A percentile compares a stretch with the other conserved stretches of the same genome.
Conservation (phyloP, 805 yeast genomes). For the Candida vaughaniae region DNA sequence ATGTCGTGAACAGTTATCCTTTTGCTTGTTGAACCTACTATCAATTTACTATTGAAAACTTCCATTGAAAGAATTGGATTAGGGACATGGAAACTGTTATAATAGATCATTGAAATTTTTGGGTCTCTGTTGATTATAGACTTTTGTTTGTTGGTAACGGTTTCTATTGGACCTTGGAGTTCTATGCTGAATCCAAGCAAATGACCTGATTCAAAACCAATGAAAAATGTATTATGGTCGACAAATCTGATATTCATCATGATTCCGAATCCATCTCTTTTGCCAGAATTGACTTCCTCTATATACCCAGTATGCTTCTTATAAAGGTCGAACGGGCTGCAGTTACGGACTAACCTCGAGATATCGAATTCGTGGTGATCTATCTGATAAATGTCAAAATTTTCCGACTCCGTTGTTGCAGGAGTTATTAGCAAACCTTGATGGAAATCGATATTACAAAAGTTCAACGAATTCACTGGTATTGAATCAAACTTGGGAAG, state of each 20-base stretch:
- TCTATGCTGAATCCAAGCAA: conserved; percentile 27
- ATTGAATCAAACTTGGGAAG: conserved; percentile 33
- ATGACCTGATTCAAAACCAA: conserved; percentile 80
- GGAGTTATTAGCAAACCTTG: conserved; percentile 51
- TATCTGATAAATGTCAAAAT: conserved; percentile 59
- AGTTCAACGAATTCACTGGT: conserved; percentile 74
- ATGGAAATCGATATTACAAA: conserved; percentile 56
- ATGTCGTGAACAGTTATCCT: conserved; percentile 20
- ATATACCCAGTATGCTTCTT: conserved; percentile 7
- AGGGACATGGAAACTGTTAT: conserved; percentile 44
- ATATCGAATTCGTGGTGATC: conserved; percentile 7
- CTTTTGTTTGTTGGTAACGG: not conserved
- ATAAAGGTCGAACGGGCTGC: conserved; percentile 23
- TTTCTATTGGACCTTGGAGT: conserved; percentile 1
- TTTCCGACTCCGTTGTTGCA: conserved; percentile 60
- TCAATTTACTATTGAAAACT: conserved; percentile 24
- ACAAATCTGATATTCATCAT: conserved; percentile 58
- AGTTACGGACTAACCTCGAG: conserved; percentile 32
- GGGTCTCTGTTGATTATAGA: conserved; percentile 27
- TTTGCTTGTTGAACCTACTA: conserved; percentile 52
- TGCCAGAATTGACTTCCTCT: conserved; percentile 14
- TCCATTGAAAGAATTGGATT: conserved; percentile 53
- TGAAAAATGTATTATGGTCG: conserved; percentile 20
- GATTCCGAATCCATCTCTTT: conserved; percentile 52
- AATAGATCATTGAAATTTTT: conserved; percentile 16